phyloP scores from a whole-genome alignment of 1,284 basidiomycete species.

The Caloboletus firmus region DNA sequence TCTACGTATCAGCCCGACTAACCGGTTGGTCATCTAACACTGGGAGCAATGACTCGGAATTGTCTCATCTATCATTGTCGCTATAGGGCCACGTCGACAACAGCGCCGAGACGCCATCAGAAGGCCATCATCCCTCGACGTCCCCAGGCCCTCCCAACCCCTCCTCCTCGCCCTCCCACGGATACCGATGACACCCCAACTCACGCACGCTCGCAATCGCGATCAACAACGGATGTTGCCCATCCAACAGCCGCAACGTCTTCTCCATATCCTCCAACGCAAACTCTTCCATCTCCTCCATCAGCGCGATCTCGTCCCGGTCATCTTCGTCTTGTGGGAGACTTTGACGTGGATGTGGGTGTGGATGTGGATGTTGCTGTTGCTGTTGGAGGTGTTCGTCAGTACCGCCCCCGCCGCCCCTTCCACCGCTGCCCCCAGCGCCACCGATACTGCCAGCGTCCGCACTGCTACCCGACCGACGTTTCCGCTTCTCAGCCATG shows the following conservation, averaged over 20 bases:
- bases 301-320: conserved; percentile 39
- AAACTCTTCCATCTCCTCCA: conserved; percentile 65
- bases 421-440: neutral
- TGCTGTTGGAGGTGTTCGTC: neutral
- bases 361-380: neutral
- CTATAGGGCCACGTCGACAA: neutral
- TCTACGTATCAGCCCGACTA: neutral
- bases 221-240: conserved; percentile 59
- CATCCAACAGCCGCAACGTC: conserved; percentile 55
- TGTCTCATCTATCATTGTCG: neutral
- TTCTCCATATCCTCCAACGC: conserved; percentile 73
- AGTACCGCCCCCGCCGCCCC: neutral
- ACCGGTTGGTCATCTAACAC: neutral
- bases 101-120: neutral
- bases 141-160: conserved; percentile 11
- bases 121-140: conserved; percentile 1
- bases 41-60: neutral
- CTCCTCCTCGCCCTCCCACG: conserved; percentile 50
- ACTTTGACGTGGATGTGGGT: no score
- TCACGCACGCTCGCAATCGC: conserved; percentile 71
- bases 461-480: conserved; percentile 50
- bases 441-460: neutral
- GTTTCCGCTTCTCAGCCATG: conserved; percentile 64
- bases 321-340: conserved; percentile 38
- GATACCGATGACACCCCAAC: conserved; percentile 48